Conservation (phyloP, 164 flowering plant genomes). For the Sedum album region DNA sequence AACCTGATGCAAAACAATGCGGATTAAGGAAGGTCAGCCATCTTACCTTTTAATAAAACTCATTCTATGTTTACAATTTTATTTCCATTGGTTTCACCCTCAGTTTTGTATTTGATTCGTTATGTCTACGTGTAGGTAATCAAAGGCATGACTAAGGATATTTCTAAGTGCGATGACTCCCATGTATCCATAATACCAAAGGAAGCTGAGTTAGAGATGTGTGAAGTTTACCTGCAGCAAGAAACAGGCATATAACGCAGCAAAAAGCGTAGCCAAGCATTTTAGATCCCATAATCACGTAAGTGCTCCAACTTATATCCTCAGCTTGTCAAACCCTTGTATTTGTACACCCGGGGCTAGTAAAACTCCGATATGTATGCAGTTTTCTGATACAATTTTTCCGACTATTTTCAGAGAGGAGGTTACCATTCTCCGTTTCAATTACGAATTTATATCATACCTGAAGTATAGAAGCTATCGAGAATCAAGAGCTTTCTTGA, state of each 20-base stretch:
- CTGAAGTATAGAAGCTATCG: constrained; percentile 3
- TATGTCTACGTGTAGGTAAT: not conserved
- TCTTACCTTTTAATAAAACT: not conserved
- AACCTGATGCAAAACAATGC: constrained; percentile 23
- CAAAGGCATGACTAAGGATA: not conserved
- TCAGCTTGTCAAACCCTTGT: not conserved
- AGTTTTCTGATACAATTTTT: constrained; percentile 13
- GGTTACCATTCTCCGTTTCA: constrained; percentile 16
- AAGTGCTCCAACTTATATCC: not conserved
- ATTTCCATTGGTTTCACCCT: not conserved
- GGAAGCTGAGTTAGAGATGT: not conserved
- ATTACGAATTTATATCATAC: constrained; percentile 24
- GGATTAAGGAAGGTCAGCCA: constrained; percentile 6
- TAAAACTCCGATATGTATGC: not conserved
- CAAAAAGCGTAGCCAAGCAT: constrained; percentile 15
- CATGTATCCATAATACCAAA: not conserved
- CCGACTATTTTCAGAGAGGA: constrained; percentile 22
- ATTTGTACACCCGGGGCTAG: not conserved
- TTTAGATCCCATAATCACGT: constrained; percentile 26
- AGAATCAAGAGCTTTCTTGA: constrained; percentile 52
- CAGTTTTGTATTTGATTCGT: not conserved
- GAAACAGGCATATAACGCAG: constrained; percentile 21
- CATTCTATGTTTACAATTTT: not conserved
- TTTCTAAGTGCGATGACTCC: too few relatives aligned
- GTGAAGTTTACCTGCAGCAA: constrained; percentile 38